Evolutionary conservation across 2,329 filamentous ascomycete species (phyloP), one percentile per base, ranked within the genome.

Genomic region (Aspergillus fijiensis): DNA sequence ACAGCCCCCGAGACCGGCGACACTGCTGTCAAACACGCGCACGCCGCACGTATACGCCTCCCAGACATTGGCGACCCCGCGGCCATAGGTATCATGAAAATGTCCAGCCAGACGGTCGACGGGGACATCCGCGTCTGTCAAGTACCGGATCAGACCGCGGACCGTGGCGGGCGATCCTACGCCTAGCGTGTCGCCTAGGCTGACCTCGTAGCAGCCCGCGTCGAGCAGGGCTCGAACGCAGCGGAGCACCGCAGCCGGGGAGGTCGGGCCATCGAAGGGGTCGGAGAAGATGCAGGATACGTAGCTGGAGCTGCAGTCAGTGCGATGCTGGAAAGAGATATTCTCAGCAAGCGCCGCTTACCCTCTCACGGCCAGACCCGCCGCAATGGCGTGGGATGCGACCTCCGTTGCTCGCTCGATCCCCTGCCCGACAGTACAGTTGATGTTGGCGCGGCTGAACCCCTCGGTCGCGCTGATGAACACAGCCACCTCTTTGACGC

Each of bases 191-290:
- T 96, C 93, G 6, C 92, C 92, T 0, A 96, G 84, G 1, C 90
- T 90, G 66, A 97, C 92, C 80, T 96, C 92, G 71, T 96, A 91
- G 21, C 91, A 93, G 19, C 93, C 93, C 81, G 94, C 90, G 70
- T 93, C 90, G 1, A 96, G 81, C 52, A 96, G 78, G 70, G 81
- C 87, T 61, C 81, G 79, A 70, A 60, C 84, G 63, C 58, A 81
- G 71, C 25, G 80, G 74, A 85, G 80, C 11, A 79, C 79, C 51
- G 82, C 79, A 0, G 80, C 76, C 50, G 80, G 78, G 0, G 81
- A 75, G 23, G 84, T 79, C 1, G 82, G 82, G 1, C 84, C 84
- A 66, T 85, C 82, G 63, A 82, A 80, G 2, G 78, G 78, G 59
- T 77, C 75, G 1, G 71, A 68, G 39, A 80, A 79, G 6, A 80